Conservation (phyloP, 768 basidiomycete genomes). For the Lentinula detonsa region DNA sequence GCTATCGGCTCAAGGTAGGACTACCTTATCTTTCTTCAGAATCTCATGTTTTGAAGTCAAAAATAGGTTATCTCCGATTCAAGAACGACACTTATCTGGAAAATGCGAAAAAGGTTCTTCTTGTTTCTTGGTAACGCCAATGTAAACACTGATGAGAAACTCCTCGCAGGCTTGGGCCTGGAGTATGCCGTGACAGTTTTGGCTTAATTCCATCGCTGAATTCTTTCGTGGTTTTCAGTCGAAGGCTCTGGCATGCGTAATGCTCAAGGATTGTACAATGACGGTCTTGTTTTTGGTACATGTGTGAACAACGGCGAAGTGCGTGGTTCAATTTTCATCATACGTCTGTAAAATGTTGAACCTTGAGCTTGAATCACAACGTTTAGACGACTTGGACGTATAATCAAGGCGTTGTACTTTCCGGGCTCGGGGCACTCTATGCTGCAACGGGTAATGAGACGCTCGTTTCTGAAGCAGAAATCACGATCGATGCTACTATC, state of each 20-base stretch:
- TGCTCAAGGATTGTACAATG: slow-evolving; percentile 19
- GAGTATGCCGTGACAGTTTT: slow-evolving; percentile 19
- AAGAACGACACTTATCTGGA: slow-evolving; percentile 32
- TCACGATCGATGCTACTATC: slow-evolving; percentile 48
- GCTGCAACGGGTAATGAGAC: slow-evolving; percentile 31
- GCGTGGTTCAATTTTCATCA: not conserved
- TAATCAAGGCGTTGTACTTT: slow-evolving; percentile 55
- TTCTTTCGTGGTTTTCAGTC: slow-evolving; percentile 8
- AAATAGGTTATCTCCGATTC: slow-evolving; percentile 32
- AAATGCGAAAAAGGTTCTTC: slow-evolving; percentile 42
- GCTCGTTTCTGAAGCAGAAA: slow-evolving; percentile 40
- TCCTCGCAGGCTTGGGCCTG: slow-evolving; percentile 23
- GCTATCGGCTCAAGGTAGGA: slow-evolving; percentile 29
- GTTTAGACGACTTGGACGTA: slow-evolving; percentile 52
- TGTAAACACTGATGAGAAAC: not conserved
- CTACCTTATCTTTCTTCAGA: not conserved
- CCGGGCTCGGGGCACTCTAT: slow-evolving; percentile 42
- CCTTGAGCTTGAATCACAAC: not conserved
- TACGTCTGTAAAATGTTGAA: not conserved
- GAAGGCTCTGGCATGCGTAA: slow-evolving; percentile 20
- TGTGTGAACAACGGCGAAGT: slow-evolving; percentile 23
- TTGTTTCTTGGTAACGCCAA: not conserved
- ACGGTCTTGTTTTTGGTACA: slow-evolving; percentile 13
- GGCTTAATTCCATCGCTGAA: not conserved
- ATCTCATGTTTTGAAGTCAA: not conserved